Percentiles rank a stretch among this genome's conserved stretches.
These are phyloP conservation scores for Hymenoscyphus fructigenus DNA, from an alignment of 2,329 filamentous ascomycete species.

Conservation along the genomic window DNA sequence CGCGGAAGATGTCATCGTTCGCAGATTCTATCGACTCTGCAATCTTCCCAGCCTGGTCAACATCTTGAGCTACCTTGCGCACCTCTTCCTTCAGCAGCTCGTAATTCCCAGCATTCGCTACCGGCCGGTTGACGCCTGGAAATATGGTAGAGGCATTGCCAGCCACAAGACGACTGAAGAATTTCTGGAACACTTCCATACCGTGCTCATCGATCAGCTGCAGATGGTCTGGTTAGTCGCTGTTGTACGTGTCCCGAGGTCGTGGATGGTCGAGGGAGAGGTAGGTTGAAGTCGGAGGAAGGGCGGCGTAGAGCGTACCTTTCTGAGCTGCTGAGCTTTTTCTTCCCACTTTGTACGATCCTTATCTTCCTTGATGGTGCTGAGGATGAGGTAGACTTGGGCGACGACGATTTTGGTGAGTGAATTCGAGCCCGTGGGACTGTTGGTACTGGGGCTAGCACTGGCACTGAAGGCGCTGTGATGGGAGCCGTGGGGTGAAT, in stretches of 20 bases:
- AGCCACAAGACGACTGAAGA: conserved; percentile 88
- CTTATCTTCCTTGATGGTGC: conserved; percentile 92
- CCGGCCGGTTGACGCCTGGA: conserved; percentile 69
- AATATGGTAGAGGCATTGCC: conserved; percentile 93
- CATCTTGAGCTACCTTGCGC: conserved; percentile 78
- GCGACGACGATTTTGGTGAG: conserved; percentile 92
- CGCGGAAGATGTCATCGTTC: conserved; percentile 89
- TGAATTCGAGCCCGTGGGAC: conserved; percentile 53
- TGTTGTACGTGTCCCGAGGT: neutral
- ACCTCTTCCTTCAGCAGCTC: conserved; percentile 80
- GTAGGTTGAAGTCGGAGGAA: neutral
- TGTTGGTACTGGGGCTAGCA: conserved; percentile 38
- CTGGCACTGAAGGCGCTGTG: conserved; percentile 43
- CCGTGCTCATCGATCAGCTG: conserved; percentile 96
- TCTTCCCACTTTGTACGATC: conserved; percentile 88
- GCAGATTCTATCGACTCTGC: conserved; percentile 89
- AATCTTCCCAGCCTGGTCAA: conserved; percentile 83
- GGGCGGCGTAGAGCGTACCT: conserved; percentile 55
- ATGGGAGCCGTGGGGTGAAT: conserved; percentile 44
- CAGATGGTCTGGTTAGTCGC: conserved; percentile 3
- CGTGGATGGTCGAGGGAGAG: neutral
- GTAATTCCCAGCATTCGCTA: conserved; percentile 78
- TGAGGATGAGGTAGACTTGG: conserved; percentile 91
- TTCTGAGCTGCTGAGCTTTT: conserved; percentile 87
- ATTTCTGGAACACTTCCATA: conserved; percentile 98